Evolutionary conservation across 352 stramenopile species (phyloP).

Genomic region (Phytophthora colocasiae): DNA sequence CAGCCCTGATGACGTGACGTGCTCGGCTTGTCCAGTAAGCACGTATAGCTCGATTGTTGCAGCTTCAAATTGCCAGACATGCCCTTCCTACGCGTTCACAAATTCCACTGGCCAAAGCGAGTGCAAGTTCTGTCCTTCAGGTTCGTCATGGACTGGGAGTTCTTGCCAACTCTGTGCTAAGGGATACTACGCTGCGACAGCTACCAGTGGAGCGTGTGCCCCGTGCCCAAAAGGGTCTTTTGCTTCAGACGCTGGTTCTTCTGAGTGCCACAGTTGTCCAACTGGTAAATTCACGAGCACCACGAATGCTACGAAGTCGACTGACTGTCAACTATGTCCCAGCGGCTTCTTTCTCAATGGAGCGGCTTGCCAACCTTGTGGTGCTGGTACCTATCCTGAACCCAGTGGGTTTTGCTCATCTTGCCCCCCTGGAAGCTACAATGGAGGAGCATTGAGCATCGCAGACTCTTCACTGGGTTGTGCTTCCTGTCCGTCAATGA

Average conservation of each 20-base stretch:
- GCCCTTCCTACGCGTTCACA: conserved; percentile 48
- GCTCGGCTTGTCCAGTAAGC: conserved; percentile 56
- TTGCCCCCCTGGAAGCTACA: conserved; percentile 58
- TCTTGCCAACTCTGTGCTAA: conserved; percentile 47
- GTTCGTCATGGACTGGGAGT: conserved; percentile 30
- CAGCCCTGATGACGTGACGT: conserved; percentile 37
- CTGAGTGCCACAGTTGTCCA: conserved; percentile 43
- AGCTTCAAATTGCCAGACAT: conserved; percentile 38
- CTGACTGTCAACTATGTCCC: conserved; percentile 47
- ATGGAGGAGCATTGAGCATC: conserved; percentile 6
- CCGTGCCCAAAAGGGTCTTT: conserved; percentile 56
- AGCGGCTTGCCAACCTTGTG: conserved; percentile 33
- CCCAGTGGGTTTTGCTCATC: conserved; percentile 43
- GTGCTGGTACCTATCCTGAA: conserved; percentile 33
- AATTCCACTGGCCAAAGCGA: conserved; percentile 35
- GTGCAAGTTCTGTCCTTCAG: conserved; percentile 39
- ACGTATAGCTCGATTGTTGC: conserved; percentile 47
- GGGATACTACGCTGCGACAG: conserved; percentile 43
- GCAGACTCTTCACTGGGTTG: conserved; percentile 38
- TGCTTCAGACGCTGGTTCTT: conserved; percentile 23
- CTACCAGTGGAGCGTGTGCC: conserved; percentile 46
- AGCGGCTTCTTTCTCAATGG: conserved; percentile 41
- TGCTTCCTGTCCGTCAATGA: conserved; percentile 54
- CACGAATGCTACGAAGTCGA: conserved; percentile 27
- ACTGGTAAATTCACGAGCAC: conserved; percentile 43